Base-by-base conservation (phyloP, 352 stramenopile species). In the Blastocystis hominis region DNA sequence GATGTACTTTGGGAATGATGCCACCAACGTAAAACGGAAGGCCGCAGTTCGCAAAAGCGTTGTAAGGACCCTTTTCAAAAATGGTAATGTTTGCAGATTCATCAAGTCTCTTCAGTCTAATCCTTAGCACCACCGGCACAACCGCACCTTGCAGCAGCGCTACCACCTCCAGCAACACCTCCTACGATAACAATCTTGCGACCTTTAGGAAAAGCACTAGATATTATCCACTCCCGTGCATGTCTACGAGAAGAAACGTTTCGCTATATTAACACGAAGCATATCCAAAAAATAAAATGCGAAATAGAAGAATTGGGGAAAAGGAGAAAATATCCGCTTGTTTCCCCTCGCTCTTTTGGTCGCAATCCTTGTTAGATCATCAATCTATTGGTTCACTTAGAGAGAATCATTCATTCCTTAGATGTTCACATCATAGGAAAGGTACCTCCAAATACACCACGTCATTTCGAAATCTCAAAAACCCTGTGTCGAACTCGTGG, bases 11-110 rank as follows among this genome's bases (percentile, higher is more conserved):
- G 20, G 50, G 81, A 68, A 92, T 92, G 63, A 92, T 90, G n/a
- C 89, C 89, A 7, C 91, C 91, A 68, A 93, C 91, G 69, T 91
- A 93, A 61, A 92, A 93, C 3, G 91, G 91, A 90, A 93, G 91
- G 6, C 91, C 91, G 89, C 91, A 93, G 42, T 88, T 91, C 30
- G 91, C 91, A 88, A 91, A 93, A 0, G 89, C 90, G 7, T 93
- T 90, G 88, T 93, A 90, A 1, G 90, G 90, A 30, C 90, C 89
- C 46, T 89, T 91, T 66, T 93, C 89, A 38, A 93, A 76, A n/a
- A 93, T 70, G 17, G 91, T 64, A 72, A 93, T 92, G 56, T 92
- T 89, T 2, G 90, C 88, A 34, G 88, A 89, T 69, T 93, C 78
- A 81, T 90, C 88, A 4, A 89, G 34, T 24, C 86, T 30, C n/a